Conservation (phyloP, 495 filamentous ascomycete species). For the Letharia columbiana region DNA sequence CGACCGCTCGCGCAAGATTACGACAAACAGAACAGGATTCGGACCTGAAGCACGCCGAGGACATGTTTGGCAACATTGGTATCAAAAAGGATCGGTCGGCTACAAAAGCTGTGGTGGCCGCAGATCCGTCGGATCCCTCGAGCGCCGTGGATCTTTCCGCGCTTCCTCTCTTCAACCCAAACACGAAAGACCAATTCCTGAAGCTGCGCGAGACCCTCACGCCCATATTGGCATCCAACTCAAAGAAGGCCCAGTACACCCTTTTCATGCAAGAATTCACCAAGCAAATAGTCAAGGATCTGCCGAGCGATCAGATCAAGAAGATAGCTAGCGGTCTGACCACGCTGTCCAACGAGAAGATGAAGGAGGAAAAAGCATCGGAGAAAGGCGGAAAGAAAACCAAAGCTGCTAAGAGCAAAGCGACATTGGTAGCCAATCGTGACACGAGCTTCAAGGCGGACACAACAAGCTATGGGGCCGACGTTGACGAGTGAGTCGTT, state of each 20-base stretch:
- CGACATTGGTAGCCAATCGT: constrained; percentile 61
- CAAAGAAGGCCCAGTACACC: constrained; percentile 83
- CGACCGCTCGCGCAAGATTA: constrained; percentile 60
- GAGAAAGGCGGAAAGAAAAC: constrained; percentile 95
- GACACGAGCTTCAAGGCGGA: constrained; percentile 58
- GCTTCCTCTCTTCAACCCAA: constrained; percentile 80
- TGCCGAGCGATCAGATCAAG: constrained; percentile 87
- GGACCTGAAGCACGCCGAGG: constrained; percentile 84
- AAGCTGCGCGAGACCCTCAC: constrained; percentile 63
- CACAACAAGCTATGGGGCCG: constrained; percentile 61
- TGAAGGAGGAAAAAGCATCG: constrained; percentile 94
- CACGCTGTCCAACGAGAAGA: constrained; percentile 88
- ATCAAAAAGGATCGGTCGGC: constrained; percentile 57
- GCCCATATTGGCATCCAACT: constrained; percentile 61
- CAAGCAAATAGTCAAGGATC: constrained; percentile 78
- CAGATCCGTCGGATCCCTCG: constrained; percentile 60
- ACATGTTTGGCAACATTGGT: constrained; percentile 76
- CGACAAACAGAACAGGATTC: constrained; percentile 73
- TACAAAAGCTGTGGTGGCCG: constrained; percentile 55
- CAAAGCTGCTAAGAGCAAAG: constrained; percentile 92
- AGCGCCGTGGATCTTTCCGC: constrained; percentile 70
- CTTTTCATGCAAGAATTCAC: constrained; percentile 85
- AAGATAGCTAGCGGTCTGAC: constrained; percentile 82
- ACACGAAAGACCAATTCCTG: constrained; percentile 75
- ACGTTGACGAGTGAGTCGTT: constrained; percentile 65